A percentile compares a stretch with the other conserved stretches of the same genome.
Conservation (phyloP, 2,329 filamentous ascomycete genomes). For the Hyphodiscus sp. region DNA sequence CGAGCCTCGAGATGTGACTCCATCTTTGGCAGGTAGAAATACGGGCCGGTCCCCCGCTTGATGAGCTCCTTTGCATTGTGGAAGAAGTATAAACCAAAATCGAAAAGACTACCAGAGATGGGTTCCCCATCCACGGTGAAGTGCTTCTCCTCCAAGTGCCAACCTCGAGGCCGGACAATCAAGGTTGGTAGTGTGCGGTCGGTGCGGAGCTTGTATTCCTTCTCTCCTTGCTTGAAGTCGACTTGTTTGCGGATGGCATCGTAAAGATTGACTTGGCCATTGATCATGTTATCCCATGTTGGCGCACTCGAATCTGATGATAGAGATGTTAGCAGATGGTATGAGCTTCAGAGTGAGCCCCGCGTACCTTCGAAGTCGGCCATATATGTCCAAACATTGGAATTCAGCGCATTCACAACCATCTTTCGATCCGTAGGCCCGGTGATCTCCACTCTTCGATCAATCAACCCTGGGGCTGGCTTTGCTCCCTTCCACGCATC, state of each 20-base stretch:
- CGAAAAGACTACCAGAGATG: conserved; percentile 87
- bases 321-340: conserved; percentile 1
- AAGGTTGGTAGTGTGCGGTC: conserved; percentile 83
- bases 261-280: conserved; percentile 95
- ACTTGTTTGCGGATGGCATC: conserved; percentile 90
- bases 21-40: conserved; percentile 99
- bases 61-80: conserved; percentile 91
- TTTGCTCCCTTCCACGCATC: conserved; percentile 87
- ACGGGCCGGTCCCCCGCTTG: conserved; percentile 77
- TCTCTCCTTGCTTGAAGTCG: conserved; percentile 91
- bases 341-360: not conserved
- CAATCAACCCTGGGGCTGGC: conserved; percentile 85
- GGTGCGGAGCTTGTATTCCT: conserved; percentile 95
- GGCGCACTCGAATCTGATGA: conserved; percentile 80
- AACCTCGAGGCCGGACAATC: conserved; percentile 90
- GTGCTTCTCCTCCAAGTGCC: conserved; percentile 98
- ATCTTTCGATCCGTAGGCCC: conserved; percentile 97
- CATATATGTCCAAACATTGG: conserved; percentile 98
- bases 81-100: conserved; percentile 99
- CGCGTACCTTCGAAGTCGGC: conserved; percentile 88
- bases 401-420: conserved; percentile 95
- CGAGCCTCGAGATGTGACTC: conserved; percentile 95
- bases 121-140: conserved; percentile 92
- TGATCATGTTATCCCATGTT: conserved; percentile 99
- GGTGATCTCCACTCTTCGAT: conserved; percentile 94